Conservation (phyloP, 495 filamentous ascomycete species). For the Xylaria castorea region DNA sequence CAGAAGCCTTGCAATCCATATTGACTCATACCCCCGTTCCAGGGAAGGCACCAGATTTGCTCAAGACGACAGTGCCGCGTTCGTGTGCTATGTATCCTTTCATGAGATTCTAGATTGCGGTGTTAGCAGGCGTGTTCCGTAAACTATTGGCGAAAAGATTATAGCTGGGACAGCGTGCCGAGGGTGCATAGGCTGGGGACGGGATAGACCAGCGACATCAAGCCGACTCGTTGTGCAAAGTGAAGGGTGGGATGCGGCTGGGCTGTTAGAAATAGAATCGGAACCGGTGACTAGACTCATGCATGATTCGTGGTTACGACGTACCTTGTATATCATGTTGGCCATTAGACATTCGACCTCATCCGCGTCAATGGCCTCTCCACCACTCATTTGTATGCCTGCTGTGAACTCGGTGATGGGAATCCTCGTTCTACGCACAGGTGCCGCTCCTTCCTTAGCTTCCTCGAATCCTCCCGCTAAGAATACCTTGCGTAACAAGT, state of each 20-base stretch:
- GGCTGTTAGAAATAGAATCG: neutral
- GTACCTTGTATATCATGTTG: constrained; percentile 95
- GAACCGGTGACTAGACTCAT: neutral
- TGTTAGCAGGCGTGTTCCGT: constrained; percentile 22
- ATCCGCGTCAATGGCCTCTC: constrained; percentile 77
- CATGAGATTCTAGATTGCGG: constrained; percentile 74
- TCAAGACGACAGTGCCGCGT: constrained; percentile 85
- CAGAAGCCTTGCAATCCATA: neutral
- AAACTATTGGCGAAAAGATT: neutral
- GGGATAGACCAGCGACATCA: neutral
- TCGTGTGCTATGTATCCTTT: constrained; percentile 97
- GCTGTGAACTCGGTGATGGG: constrained; percentile 78
- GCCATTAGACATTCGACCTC: constrained; percentile 95
- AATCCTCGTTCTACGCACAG: constrained; percentile 74
- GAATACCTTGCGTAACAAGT: constrained; percentile 89
- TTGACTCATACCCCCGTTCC: constrained; percentile 83
- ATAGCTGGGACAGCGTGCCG: neutral
- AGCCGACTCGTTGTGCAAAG: neutral
- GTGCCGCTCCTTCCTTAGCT: constrained; percentile 65
- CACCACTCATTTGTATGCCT: constrained; percentile 62
- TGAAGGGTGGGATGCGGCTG: neutral
- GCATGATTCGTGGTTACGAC: constrained; percentile 34
- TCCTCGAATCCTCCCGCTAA: constrained; percentile 80
- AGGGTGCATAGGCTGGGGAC: neutral
- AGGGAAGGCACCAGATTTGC: constrained; percentile 89